Base-by-base conservation (phyloP, 1,139 yeast species). In the Kazachstania sp. region DNA sequence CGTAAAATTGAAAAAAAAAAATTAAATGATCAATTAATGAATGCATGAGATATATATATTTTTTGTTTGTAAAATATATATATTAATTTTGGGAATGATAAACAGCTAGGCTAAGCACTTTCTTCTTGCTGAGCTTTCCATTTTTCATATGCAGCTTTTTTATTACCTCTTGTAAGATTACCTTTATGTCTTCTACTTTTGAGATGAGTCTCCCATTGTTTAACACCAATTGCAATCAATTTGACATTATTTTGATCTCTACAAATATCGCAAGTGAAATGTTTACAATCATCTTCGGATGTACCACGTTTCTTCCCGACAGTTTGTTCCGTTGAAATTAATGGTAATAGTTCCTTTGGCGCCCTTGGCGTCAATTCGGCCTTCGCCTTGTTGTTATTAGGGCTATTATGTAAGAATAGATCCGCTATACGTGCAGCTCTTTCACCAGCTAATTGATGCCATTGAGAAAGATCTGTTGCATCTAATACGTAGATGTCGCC, bases 181-280 rank as follows among this genome's bases (percentile, higher is more conserved):
- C 70, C 64, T 45, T 71, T 69, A 54, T 87, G 96, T 48, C 85
- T 73, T 51, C 79, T 71, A 51, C 96, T 82, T 26, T 70, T 68
- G 42, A 79, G 49, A 64, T 92, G 98, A 3, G 74, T 71, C 4
- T 74, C 65, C 83, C 88, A 87, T 45, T 76, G 83, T 3, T 74
- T 77, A 44, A 80, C 79, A 0, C 97, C 97, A 8, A 92, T 81
- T 1, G 86, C 75, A 0, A 86, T 74, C 20, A 84, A 65, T 0
- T 77, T 74, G 6, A 75, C 68, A 2, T 81, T 82, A 3, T 73
- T 69, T 37, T 71, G 68, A 54, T 78, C 81, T n/a, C 66, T 68
- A 61, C 98, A 92, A 1, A 73, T 65, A 0, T 76, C 76, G 62
- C 98, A 92, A 12, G 66, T 67, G 54, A 69, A 77, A 52, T 87